Base-by-base conservation (phyloP, 768 basidiomycete species). In the Boletellus ananiceps region DNA sequence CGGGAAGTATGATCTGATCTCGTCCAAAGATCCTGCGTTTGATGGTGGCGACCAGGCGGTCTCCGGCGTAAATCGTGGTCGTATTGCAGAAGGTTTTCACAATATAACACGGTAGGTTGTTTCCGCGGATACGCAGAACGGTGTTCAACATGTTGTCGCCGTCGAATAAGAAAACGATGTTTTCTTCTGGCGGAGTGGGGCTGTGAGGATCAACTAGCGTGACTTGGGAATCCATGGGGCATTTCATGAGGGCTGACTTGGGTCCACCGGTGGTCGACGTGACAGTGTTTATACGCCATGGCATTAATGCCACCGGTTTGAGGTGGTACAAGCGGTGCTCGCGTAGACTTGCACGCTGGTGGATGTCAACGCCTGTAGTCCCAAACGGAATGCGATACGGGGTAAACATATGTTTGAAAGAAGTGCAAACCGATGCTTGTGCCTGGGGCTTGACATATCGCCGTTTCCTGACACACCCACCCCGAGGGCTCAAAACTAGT, bases 211-310 rank as follows among this genome's bases (percentile, higher is more conserved):
- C 44, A 27, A 52, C 41, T 8, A 61, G 43, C 7, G 60, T 62
- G 33, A 62, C 47, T 32, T 56, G 60, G 21, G 57, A 59, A 3
- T 52, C 36, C 57, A 55, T 56, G 40, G 23, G 35, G 11, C 11
- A 12, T 14, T 15, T n/a, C 29, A 21, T 18, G 40, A 9, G 46
- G 14, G 4, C 4, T 37, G 38, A 32, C 16, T 13, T n/a, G n/a
- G 12, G 27, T 5, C 27, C 15, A n/a, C 2, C n/a, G 2, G 43
- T 14, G 16, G 9, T 9, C 14, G 8, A 15, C 19, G 9, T 31
- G 5, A 33, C 15, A 19, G 18, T 18, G n/a, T 29, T 23, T 33
- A 43, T 44, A 44, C 31, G 7, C 40, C 4, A 16, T 9, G 19
- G 9, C 7, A 12, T 34, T 37, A 37, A 46, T 37, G 16, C 42